Evolutionary conservation across 805 yeast genomes (phyloP).

Genomic region (Ogataea parapolymorpha): DNA sequence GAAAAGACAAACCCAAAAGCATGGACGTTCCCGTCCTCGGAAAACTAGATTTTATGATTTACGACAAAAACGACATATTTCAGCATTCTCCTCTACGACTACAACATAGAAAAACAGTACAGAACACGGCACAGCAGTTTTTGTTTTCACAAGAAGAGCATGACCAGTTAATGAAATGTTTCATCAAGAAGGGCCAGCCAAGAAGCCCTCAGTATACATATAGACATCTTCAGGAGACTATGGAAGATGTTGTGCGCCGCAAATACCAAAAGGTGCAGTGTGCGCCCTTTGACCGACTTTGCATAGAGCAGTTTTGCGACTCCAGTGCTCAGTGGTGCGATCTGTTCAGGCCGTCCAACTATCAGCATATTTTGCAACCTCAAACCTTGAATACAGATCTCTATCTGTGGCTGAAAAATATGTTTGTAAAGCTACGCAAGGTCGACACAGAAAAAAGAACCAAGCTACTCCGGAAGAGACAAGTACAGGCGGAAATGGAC

Average conservation of each 20-base stretch:
- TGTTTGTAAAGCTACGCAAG: conserved; percentile 33
- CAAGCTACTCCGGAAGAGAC: conserved; percentile 18
- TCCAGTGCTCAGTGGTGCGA: conserved; percentile 38
- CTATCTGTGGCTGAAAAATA: conserved; percentile 38
- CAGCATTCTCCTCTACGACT: neutral
- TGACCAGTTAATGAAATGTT: conserved; percentile 3
- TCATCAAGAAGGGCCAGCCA: neutral
- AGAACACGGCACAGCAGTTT: neutral
- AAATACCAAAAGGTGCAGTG: conserved; percentile 8
- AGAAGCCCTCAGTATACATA: neutral
- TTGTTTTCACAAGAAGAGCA: neutral
- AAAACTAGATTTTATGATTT: conserved; percentile 35
- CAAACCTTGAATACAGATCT: conserved; percentile 25
- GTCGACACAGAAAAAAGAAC: conserved; percentile 30
- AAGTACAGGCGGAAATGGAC: conserved; percentile 25
- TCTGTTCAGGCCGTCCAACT: conserved; percentile 39
- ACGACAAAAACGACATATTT: conserved; percentile 17
- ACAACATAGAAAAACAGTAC: neutral
- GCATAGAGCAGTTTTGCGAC: conserved; percentile 3
- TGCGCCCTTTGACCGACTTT: conserved; percentile 7
- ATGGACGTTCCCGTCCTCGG: conserved; percentile 34
- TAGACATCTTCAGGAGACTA: neutral
- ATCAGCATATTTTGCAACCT: conserved; percentile 36
- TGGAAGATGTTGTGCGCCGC: neutral
- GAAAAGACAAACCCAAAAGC: conserved; percentile 26